Percentiles rank a stretch among this genome's conserved stretches.
Conservation (phyloP, 1,284 basidiomycete species). For the Pholiota adiposa region DNA sequence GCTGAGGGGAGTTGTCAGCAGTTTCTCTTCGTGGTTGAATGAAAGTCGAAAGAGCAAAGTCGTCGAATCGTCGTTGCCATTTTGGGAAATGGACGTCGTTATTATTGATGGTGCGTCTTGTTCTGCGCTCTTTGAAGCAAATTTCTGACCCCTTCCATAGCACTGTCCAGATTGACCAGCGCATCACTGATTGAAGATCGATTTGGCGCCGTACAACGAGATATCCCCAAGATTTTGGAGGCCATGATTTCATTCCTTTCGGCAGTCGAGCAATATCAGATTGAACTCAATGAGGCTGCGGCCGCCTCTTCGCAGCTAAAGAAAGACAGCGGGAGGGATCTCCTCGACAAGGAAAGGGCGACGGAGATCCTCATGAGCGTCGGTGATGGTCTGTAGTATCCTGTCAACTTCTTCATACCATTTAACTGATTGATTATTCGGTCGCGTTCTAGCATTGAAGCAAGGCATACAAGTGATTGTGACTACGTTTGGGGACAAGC, state of each 20-base stretch:
- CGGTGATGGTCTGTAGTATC: slow-evolving; percentile 56
- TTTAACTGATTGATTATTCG: slow-evolving; percentile 11
- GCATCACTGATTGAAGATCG: slow-evolving; percentile 79
- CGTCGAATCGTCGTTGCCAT: slow-evolving; percentile 58
- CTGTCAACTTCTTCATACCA: not conserved
- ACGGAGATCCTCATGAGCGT: slow-evolving; percentile 60
- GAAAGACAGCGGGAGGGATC: slow-evolving; percentile 9
- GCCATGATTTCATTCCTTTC: slow-evolving; percentile 69
- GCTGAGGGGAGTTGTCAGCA: slow-evolving; percentile 28
- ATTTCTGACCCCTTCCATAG: slow-evolving; percentile 40
- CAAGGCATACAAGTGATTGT: slow-evolving; percentile 69
- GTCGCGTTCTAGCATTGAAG: slow-evolving; percentile 62
- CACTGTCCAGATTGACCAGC: slow-evolving; percentile 69
- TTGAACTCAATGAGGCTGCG: slow-evolving; percentile 38
- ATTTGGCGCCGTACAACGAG: slow-evolving; percentile 82
- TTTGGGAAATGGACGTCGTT: slow-evolving; percentile 61
- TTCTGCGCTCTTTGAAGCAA: not conserved
- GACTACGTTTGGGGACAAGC: slow-evolving; percentile 74
- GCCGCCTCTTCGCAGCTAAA: slow-evolving; percentile 12
- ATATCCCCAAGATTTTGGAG: slow-evolving; percentile 82
- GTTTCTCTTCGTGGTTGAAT: slow-evolving; percentile 55
- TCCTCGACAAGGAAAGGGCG: slow-evolving; percentile 51
- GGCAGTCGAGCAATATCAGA: slow-evolving; percentile 67
- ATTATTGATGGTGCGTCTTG: slow-evolving; percentile 58
- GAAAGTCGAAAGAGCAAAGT: slow-evolving; percentile 53